Evolutionary conservation across 192 early-diverging fungal species (phyloP).

Genomic region (Linnemannia schmuckeri): DNA sequence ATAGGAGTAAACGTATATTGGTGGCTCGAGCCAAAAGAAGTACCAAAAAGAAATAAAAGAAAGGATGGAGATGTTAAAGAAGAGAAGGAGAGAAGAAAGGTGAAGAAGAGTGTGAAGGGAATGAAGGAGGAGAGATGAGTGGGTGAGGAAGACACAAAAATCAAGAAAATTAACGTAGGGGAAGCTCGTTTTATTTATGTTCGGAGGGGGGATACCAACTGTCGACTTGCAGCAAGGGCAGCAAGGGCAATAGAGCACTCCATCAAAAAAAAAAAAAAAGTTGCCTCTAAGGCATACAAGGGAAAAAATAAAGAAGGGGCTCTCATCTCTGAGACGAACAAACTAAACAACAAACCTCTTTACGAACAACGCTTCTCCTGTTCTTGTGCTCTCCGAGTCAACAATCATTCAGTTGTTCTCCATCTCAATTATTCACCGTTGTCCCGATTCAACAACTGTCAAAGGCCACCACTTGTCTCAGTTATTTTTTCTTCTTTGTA

Average conservation of each 20-base stretch:
- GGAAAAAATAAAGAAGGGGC: too few relatives aligned
- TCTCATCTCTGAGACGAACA: too few relatives aligned
- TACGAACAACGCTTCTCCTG: too few relatives aligned
- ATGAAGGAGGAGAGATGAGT: slow-evolving; percentile 2
- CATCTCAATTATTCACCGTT: too few relatives aligned
- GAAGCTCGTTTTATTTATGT: neutral
- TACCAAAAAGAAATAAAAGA: neutral
- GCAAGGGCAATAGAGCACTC: neutral
- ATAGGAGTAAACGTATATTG: neutral
- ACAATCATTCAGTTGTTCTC: too few relatives aligned
- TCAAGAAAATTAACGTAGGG: neutral
- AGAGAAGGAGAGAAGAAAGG: neutral
- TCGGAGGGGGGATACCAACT: neutral
- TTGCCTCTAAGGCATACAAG: too few relatives aligned
- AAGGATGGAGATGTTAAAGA: neutral
- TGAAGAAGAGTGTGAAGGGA: neutral
- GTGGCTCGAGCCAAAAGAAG: neutral
- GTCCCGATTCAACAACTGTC: too few relatives aligned
- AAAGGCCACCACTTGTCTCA: too few relatives aligned
- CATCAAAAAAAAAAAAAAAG: too few relatives aligned
- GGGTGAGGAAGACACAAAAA: neutral
- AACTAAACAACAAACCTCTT: too few relatives aligned
- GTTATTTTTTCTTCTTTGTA: too few relatives aligned
- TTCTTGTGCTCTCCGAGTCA: too few relatives aligned
- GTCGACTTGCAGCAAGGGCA: neutral